Evolutionary conservation across 345 rosid species (phyloP), one percentile per base, ranked within the genome.

Genomic region (Angophora floribunda): DNA sequence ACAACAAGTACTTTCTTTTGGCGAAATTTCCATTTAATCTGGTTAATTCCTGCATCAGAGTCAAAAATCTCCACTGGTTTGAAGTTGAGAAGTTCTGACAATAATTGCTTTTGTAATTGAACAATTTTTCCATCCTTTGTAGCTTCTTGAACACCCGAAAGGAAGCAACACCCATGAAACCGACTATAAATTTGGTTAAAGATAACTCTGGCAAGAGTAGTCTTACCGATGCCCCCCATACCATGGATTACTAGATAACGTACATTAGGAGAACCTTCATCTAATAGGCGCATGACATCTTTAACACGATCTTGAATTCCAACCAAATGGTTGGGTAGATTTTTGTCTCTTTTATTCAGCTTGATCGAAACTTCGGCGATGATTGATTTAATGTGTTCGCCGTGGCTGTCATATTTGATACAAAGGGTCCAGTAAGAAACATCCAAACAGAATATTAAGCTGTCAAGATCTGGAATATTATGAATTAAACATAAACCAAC

Each of bases 31-130:
- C 13, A 0, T 57, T 22, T 57, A 57, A 57, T 57, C 0, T 24
- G 6, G 2, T 57, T 24, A 57, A 57, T 24, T 1, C 63, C 63
- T 4, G 0, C 24, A 57, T 24, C 63, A 0, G 3, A 24, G 3
- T 57, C 5, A 22, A 9, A 57, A 57, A 57, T 57, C 63, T 57
- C 63, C 63, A 57, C 5, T 21, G 2, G 11, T 57, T 4, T 57
- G 63, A 12, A 22, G 63, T 57, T 24, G n/a, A 57, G n/a, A 57
- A 57, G 22, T 7, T 57, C 63, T 22, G n/a, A 57, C 63, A 57
- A 57, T 57, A 57, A 24, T 57, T 57, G 63, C 28, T 57, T 57
- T 57, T 57, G n/a, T 24, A 57, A 57, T 57, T 57, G 6, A 4
- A 4, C 13, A 1, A 22, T 24, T 22, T 57, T 22, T 28, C 63